Percentiles rank a stretch among this genome's conserved stretches.
phyloP scores from a whole-genome alignment of 177 flowering plant genomes.

The Tripterygium wilfordii region DNA sequence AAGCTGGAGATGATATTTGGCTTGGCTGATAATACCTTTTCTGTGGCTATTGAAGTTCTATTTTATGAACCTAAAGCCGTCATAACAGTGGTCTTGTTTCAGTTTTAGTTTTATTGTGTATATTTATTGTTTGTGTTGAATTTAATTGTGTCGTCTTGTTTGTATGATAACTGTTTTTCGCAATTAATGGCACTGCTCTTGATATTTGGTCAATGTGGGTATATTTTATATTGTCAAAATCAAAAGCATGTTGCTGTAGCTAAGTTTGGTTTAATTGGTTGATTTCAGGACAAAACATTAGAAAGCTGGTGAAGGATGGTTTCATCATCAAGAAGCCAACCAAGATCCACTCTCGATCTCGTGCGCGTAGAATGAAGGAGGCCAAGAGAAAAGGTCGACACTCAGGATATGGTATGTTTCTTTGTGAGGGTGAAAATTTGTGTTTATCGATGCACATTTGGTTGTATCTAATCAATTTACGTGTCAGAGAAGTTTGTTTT shows the following conservation, averaged over 20 bases:
- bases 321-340: conserved; percentile 34
- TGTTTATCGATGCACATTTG: background rate
- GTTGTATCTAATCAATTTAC: background rate
- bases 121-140: background rate
- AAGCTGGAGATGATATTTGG: no score
- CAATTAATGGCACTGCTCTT: no score
- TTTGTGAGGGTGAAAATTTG: background rate
- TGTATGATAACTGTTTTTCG: no score
- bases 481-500: background rate
- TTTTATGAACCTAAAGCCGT: no score
- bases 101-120: background rate
- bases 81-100: no score
- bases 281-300: conserved; percentile 31
- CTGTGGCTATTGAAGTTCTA: no score
- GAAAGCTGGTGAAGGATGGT: conserved; percentile 40
- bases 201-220: no score
- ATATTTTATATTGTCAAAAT: no score
- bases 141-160: background rate
- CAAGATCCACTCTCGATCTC: conserved; percentile 37
- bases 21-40: no score
- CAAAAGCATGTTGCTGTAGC: no score
- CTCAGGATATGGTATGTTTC: conserved; percentile 31
- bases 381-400: conserved; percentile 44
- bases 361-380: conserved; percentile 35
- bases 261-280: no score